Evolutionary conservation across 148 eudicot species (phyloP).

Genomic region (Dysphania ambrosioides): DNA sequence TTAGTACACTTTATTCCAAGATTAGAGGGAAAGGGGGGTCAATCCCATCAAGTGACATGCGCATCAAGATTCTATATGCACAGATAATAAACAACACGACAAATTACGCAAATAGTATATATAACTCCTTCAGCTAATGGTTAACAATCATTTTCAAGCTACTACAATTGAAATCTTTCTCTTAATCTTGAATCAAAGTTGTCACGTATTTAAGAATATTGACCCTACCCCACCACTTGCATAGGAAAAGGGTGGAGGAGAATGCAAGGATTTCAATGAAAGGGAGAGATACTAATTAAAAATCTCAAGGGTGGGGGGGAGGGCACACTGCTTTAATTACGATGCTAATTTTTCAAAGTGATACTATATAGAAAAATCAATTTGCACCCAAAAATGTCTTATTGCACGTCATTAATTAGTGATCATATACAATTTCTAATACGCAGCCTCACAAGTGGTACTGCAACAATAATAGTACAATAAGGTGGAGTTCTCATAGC

Average conservation of each 20-base stretch:
- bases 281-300: background rate
- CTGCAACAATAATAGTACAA: no score
- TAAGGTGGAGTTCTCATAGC: no score
- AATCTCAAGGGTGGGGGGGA: no score
- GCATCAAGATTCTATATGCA: slow-evolving; percentile 18
- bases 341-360: no score
- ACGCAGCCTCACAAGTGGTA: no score
- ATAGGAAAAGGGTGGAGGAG: slow-evolving; percentile 2
- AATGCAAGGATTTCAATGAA: background rate
- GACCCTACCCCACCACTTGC: slow-evolving; percentile 19
- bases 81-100: slow-evolving; percentile 1
- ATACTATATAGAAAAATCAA: no score
- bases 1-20: slow-evolving; percentile 7
- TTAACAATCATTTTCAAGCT: background rate
- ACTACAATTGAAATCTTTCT: no score
- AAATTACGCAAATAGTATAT: background rate
- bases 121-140: background rate
- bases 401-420: no score
- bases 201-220: background rate
- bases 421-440: no score
- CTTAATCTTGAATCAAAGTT: no score
- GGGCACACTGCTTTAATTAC: no score
- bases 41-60: slow-evolving; percentile 12
- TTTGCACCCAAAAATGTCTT: no score
- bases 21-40: slow-evolving; percentile 4